Base-by-base conservation (phyloP, 257 asterid species). In the Solanum paucissectum region DNA sequence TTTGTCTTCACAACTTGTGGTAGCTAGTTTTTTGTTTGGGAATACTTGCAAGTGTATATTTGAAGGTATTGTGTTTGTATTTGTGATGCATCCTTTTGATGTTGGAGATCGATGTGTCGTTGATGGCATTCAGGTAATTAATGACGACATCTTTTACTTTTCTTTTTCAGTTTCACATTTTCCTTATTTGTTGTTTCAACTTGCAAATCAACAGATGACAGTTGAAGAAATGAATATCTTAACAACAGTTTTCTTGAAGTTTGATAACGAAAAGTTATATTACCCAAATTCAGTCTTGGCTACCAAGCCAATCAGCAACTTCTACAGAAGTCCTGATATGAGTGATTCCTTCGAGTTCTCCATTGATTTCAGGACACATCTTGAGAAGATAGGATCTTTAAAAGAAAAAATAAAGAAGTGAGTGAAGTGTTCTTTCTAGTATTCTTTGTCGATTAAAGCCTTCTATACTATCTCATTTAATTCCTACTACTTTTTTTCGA, bases 281-380 rank as follows among this genome's bases (percentile, higher is more conserved):
- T 95, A 91, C 86, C 99, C 99, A 21, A 96, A 95, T 88, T 91
- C 96, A 4, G 97, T 96, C 69, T 90, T 96, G 92, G 94, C 98
- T 27, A 90, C 93, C 55, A 96, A 96, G 87, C 94, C 99, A 10
- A 94, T 96, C 38, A 92, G 98, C 95, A 96, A 96, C 90, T 94
- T 91, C 93, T 94, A 93, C 62, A 91, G 99, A 89, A 96, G 99
- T 92, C 99, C 98, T 0, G 98, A 96, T 89, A 96, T 96, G 99
- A 92, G 98, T 11, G 99, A 96, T 88, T 40, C 90, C 1, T 75
- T 96, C 7, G 97, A 95, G 87, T 96, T 96, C 93, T 92, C 92
- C 83, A 89, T 96, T 49, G 98, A 93, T 92, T 96, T 92, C 94
- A 94, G 84, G 89, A 94, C 99, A 16, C 93, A 93, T 3, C 4